Percentiles rank a stretch among this genome's conserved stretches.
Conservation (phyloP, 768 basidiomycete species). For the Sutorius australiensis region DNA sequence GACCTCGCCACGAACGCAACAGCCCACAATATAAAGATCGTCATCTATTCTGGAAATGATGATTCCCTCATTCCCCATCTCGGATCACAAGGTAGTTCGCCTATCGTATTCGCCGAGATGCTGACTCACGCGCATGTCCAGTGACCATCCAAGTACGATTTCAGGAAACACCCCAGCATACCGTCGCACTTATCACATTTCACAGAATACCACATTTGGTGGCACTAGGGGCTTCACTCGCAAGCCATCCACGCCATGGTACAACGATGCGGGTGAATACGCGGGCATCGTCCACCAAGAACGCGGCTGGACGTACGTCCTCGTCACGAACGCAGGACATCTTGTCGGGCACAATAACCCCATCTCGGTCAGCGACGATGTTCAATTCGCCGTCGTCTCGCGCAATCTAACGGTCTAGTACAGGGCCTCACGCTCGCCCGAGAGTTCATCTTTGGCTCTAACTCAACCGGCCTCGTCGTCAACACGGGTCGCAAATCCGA, state of each 20-base stretch:
- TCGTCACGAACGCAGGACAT: slow-evolving; percentile 39
- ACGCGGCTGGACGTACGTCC: slow-evolving; percentile 50
- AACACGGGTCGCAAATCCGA: slow-evolving; percentile 21
- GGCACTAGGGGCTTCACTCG: slow-evolving; percentile 72
- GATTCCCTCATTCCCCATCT: slow-evolving; percentile 62
- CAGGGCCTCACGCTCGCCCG: slow-evolving; percentile 61
- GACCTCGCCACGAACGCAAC: slow-evolving; percentile 67
- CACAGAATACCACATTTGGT: slow-evolving; percentile 74
- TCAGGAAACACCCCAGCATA: neutral
- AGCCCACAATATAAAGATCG: slow-evolving; percentile 44
- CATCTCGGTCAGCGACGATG: slow-evolving; percentile 39
- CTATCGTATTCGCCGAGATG: neutral
- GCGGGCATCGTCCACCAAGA: slow-evolving; percentile 75
- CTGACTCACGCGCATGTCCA: slow-evolving; percentile 23
- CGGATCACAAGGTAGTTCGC: slow-evolving; percentile 53
- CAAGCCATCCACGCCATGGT: slow-evolving; percentile 66
- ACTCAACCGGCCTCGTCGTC: slow-evolving; percentile 54
- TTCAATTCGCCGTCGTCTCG: neutral
- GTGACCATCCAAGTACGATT: slow-evolving; percentile 52
- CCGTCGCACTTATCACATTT: neutral
- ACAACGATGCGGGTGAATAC: slow-evolving; percentile 51
- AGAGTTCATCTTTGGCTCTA: slow-evolving; percentile 65
- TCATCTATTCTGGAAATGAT: slow-evolving; percentile 67
- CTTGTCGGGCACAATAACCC: slow-evolving; percentile 38
- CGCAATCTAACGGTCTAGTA: neutral